Evolutionary conservation across 371 early-diverging fungal genomes (phyloP).

Genomic region (Mucor plumbeus): DNA sequence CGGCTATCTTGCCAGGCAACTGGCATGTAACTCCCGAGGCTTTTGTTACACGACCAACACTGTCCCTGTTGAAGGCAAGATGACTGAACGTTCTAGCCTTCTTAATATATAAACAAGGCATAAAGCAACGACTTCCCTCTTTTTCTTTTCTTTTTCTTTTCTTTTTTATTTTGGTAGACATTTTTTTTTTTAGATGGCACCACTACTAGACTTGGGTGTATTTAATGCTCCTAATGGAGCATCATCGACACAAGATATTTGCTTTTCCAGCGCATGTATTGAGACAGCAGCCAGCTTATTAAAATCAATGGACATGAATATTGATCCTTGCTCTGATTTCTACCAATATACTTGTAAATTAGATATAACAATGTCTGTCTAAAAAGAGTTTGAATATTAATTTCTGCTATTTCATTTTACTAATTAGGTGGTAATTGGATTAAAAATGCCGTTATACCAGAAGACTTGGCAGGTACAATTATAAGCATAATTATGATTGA

Average conservation of each 20-base stretch:
- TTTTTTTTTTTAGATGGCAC: slow-evolving; percentile 12
- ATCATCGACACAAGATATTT: slow-evolving; percentile 18
- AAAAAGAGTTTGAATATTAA: neutral
- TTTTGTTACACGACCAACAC: slow-evolving; percentile 11
- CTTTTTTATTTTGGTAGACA: slow-evolving; percentile 1
- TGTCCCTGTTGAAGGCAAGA: slow-evolving; percentile 8
- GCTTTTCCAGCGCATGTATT: slow-evolving; percentile 50
- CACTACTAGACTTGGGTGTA: neutral
- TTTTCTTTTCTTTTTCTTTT: neutral
- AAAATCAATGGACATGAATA: slow-evolving; percentile 28
- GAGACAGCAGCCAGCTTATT: slow-evolving; percentile 45
- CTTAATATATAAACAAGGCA: slow-evolving; percentile 4
- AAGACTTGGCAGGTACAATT: slow-evolving; percentile 43
- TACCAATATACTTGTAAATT: slow-evolving; percentile 59
- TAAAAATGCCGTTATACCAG: slow-evolving; percentile 47
- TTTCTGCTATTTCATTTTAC: neutral
- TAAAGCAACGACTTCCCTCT: neutral
- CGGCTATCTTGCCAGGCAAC: neutral
- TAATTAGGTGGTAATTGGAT: slow-evolving; percentile 56
- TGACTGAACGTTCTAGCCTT: slow-evolving; percentile 24
- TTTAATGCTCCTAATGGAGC: slow-evolving; percentile 4
- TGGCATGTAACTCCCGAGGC: neutral
- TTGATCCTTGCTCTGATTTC: slow-evolving; percentile 53
- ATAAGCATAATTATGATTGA: neutral
- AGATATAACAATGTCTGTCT: too few species aligned